Percentiles rank a stretch among this genome's conserved stretches.
Evolutionary conservation across 2,329 filamentous ascomycete species (phyloP).

Genomic region (Phoma herbarum): DNA sequence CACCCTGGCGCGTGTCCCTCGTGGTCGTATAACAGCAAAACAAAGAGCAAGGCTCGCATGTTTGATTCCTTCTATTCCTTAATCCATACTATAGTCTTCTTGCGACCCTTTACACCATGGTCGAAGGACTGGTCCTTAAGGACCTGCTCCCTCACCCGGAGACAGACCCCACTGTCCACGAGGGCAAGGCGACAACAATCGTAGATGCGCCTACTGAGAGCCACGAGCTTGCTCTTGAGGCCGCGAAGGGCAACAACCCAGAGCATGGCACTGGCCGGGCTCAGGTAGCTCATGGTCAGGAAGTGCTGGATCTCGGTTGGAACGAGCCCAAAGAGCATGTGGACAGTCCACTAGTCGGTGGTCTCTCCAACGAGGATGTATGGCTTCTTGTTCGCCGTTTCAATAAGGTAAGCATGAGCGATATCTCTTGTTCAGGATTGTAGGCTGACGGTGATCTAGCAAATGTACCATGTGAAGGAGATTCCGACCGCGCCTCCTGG

Average conservation of each 20-base stretch:
- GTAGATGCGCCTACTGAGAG: constrained; percentile 56
- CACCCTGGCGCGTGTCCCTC: constrained; percentile 16
- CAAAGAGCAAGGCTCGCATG: constrained; percentile 10
- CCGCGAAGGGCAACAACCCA: constrained; percentile 45
- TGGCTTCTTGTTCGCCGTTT: constrained; percentile 77
- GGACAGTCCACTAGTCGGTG: constrained; percentile 69
- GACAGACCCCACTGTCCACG: constrained; percentile 40
- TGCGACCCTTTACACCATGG: constrained; percentile 25
- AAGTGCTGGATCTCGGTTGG: constrained; percentile 75
- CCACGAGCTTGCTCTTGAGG: constrained; percentile 57
- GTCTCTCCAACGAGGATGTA: constrained; percentile 75
- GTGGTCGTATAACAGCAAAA: constrained; percentile 16
- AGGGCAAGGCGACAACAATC: constrained; percentile 45
- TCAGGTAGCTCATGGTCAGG: constrained; percentile 55
- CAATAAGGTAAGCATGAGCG: constrained; percentile 65
- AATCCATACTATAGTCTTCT: background rate
- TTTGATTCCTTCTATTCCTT: background rate
- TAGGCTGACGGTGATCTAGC: constrained; percentile 51
- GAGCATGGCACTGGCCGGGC: constrained; percentile 58
- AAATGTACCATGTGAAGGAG: constrained; percentile 76
- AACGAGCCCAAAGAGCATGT: constrained; percentile 67
- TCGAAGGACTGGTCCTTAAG: constrained; percentile 46
- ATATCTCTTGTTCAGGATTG: background rate
- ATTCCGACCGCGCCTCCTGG: constrained; percentile 68
- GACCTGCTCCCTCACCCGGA: constrained; percentile 50